Evolutionary conservation across 2,329 filamentous ascomycete genomes (phyloP).

Genomic region (Neonectria faginata): DNA sequence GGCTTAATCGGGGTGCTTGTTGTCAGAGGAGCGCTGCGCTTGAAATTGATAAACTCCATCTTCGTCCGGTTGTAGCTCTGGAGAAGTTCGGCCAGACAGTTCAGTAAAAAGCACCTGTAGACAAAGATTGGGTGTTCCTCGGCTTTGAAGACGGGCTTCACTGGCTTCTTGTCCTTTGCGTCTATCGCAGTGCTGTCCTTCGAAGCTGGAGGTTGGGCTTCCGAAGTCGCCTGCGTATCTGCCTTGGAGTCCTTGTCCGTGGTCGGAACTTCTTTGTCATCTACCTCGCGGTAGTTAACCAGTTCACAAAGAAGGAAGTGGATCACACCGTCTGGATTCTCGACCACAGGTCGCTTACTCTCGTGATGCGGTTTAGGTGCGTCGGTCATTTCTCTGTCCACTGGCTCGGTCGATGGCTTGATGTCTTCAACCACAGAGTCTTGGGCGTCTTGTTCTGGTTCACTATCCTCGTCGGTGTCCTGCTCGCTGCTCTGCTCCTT

Average conservation of each 20-base stretch:
- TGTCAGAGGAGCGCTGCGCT: constrained; percentile 86
- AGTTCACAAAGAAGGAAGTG: constrained; percentile 95
- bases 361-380: constrained; percentile 73
- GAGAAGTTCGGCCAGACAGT: constrained; percentile 90
- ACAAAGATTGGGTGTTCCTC: constrained; percentile 97
- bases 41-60: constrained; percentile 99
- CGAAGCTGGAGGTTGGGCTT: constrained; percentile 46
- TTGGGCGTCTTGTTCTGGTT: constrained; percentile 30
- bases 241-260: constrained; percentile 57
- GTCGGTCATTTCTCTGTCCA: constrained; percentile 72
- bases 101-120: constrained; percentile 94
- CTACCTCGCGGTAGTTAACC: constrained; percentile 90
- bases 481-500: constrained; percentile 52
- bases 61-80: constrained; percentile 95
- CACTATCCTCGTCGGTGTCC: constrained; percentile 29
- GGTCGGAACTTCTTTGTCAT: constrained; percentile 77
- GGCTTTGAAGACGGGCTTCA: constrained; percentile 85
- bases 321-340: constrained; percentile 94
- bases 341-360: constrained; percentile 83
- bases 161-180: constrained; percentile 69
- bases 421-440: constrained; percentile 55
- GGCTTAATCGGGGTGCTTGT: constrained; percentile 93
- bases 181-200: constrained; percentile 50
- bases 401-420: constrained; percentile 69
- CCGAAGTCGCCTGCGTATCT: constrained; percentile 47